Conservation (phyloP, 2,329 filamentous ascomycete species). For the Rasamsonia emersonii region DNA sequence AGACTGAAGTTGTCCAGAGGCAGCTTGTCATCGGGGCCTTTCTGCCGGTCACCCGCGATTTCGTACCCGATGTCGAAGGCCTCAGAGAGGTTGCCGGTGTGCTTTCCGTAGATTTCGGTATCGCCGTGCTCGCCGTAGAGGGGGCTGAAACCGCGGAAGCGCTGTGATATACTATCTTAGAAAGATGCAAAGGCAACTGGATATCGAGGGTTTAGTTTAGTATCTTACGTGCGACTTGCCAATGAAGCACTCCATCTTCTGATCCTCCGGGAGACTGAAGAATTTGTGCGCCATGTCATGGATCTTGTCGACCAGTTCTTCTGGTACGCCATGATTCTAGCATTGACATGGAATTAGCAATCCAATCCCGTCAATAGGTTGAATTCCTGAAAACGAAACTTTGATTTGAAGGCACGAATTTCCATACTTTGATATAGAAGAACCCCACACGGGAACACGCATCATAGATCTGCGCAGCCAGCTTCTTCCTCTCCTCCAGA, state of each 20-base stretch:
- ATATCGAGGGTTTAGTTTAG: no score
- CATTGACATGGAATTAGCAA: no score
- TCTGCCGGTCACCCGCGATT: conserved; percentile 10
- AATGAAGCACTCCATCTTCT: no score
- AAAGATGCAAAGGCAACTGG: not conserved
- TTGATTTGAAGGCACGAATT: not conserved
- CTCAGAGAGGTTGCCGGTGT: conserved; percentile 14
- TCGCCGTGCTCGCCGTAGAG: conserved; percentile 13
- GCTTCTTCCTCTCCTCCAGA: conserved; percentile 26
- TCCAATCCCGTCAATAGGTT: no score
- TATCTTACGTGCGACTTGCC: conserved; percentile 17
- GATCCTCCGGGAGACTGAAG: no score
- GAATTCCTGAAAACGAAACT: not conserved
- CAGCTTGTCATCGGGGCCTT: conserved; percentile 37
- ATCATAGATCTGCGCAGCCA: conserved; percentile 35
- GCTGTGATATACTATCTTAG: conserved; percentile 8
- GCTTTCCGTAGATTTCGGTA: conserved; percentile 6
- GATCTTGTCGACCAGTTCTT: no score
- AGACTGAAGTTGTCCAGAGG: conserved; percentile 14
- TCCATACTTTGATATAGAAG: conserved; percentile 41
- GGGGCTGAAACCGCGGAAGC: conserved; percentile 20
- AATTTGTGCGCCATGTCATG: no score
- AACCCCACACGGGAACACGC: conserved; percentile 47
- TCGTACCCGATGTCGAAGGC: conserved; percentile 21
- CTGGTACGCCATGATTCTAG: conserved; percentile 39